Conservation (phyloP, 1,139 yeast species). For the Candida sp. region DNA sequence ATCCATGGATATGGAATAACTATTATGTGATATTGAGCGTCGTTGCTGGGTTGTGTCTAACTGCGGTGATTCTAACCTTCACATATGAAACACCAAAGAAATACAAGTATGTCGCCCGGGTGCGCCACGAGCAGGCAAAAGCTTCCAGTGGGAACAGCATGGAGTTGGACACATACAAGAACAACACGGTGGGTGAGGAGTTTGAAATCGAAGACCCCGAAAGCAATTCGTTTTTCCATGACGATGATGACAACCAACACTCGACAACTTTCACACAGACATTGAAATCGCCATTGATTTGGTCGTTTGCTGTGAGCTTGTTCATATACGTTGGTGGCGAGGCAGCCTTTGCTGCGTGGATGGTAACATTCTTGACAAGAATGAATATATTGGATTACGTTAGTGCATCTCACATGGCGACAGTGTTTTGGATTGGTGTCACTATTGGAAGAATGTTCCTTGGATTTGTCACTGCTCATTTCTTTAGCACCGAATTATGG, state of each 20-base stretch:
- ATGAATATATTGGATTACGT: slow-evolving; percentile 50
- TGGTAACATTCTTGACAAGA: slow-evolving; percentile 58
- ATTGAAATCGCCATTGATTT: slow-evolving; percentile 46
- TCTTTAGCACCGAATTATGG: slow-evolving; percentile 45
- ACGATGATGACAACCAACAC: slow-evolving; percentile 19
- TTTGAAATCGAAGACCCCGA: slow-evolving; percentile 13
- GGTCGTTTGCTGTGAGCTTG: slow-evolving; percentile 52
- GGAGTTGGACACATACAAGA: neutral
- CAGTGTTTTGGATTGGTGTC: slow-evolving; percentile 68
- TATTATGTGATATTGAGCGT: slow-evolving; percentile 44
- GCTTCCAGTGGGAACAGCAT: slow-evolving; percentile 12
- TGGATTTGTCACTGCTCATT: slow-evolving; percentile 63
- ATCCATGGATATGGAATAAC: slow-evolving; percentile 53
- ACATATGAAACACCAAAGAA: slow-evolving; percentile 59
- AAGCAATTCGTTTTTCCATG: slow-evolving; percentile 10
- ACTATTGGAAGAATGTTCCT: slow-evolving; percentile 63
- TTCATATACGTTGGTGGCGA: slow-evolving; percentile 73
- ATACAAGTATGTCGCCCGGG: slow-evolving; percentile 40
- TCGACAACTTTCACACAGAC: slow-evolving; percentile 32
- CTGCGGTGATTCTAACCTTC: slow-evolving; percentile 34
- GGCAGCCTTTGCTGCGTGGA: slow-evolving; percentile 73
- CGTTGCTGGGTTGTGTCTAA: slow-evolving; percentile 26
- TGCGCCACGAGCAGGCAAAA: slow-evolving; percentile 12
- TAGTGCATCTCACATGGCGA: slow-evolving; percentile 60
- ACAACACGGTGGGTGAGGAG: slow-evolving; percentile 13